Base-by-base conservation (phyloP, 2,329 filamentous ascomycete genomes). In the Ceratocystis smalleyi region DNA sequence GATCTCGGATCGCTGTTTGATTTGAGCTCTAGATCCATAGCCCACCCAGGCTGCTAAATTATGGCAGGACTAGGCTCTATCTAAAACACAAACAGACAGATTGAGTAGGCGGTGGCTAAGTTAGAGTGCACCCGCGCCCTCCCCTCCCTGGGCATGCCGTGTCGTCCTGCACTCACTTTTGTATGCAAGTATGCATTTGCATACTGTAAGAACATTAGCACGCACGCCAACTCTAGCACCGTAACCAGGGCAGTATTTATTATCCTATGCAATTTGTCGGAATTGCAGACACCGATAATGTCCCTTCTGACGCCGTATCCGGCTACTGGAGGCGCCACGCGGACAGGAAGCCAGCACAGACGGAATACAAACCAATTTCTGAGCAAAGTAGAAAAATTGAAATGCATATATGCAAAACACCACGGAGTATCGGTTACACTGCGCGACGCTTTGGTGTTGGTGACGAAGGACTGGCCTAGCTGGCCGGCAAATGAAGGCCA, bases 281-380 rank as follows among this genome's bases (percentile, higher is more conserved):
- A 32, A 6, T 17, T 55, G 27, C 22, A 55, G 12, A 19, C 10
- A 22, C 22, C 27, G 22, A 30, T 55, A 32, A 5, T 57, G 40
- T 43, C 27, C 47, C 59, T 45, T 19, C 27, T 24, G 27, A 40
- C 64, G 47, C 59, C 64, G 45, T 60, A 49, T 55, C 64, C 59
- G 64, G 59, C 27, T 62, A 65, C 64, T 65, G 59, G 51, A 40
- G 59, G 59, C 59, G 64, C 64, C 64, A 65, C 64, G 19, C 19
- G 43, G 27, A 57, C n/a, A 32, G 59, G 15, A 30, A 30, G 24
- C 7, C 54, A 57, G n/a, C 24, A 19, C 30, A 32, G 32, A 32
- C 54, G 22, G 54, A n/a, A 30, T 30, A 57, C 54, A 55, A 30
- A 27, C 51, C 22, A 55, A 64, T 51, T 55, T 27, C 32, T 55